Conservation (phyloP, 2,329 filamentous ascomycete species). For the Fusarium sp. region DNA sequence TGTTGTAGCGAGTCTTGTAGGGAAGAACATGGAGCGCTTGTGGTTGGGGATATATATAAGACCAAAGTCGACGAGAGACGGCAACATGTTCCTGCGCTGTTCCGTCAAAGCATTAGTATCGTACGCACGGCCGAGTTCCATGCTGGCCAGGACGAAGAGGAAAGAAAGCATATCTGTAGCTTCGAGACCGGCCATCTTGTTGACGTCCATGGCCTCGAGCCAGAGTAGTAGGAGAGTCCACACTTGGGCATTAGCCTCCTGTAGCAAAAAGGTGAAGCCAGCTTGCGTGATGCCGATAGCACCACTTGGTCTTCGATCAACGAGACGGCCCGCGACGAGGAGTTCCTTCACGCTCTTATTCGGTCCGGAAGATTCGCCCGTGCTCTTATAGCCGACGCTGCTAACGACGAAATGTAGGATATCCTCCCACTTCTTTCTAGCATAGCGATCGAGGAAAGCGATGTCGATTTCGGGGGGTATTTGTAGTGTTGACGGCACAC, state of each 20-base stretch:
- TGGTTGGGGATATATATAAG: slow-evolving; percentile 80
- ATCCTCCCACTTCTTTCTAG: slow-evolving; percentile 91
- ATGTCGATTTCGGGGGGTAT: slow-evolving; percentile 74
- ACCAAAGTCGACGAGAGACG: slow-evolving; percentile 90
- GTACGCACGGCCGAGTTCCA: slow-evolving; percentile 93
- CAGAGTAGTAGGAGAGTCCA: slow-evolving; percentile 96
- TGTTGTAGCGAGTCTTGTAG: slow-evolving; percentile 92
- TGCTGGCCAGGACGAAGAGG: slow-evolving; percentile 92
- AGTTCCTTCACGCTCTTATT: slow-evolving; percentile 87
- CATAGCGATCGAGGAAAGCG: slow-evolving; percentile 83
- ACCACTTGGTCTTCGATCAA: slow-evolving; percentile 72
- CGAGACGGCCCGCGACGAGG: slow-evolving; percentile 82
- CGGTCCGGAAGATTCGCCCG: slow-evolving; percentile 63
- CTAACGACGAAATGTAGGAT: slow-evolving; percentile 96
- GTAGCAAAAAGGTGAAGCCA: slow-evolving; percentile 93
- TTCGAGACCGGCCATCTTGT: slow-evolving; percentile 75
- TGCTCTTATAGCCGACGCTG: slow-evolving; percentile 68
- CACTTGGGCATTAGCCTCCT: slow-evolving; percentile 95
- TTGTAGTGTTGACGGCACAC: slow-evolving; percentile 79
- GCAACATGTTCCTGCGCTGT: slow-evolving; percentile 88
- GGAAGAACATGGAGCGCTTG: slow-evolving; percentile 78
- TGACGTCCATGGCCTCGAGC: slow-evolving; percentile 80
- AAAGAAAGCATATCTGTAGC: slow-evolving; percentile 95
- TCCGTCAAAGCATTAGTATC: slow-evolving; percentile 85
- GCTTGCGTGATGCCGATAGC: slow-evolving; percentile 88